Conservation (phyloP, 331 rosid species). For the Rhamnella rubrinervis region DNA sequence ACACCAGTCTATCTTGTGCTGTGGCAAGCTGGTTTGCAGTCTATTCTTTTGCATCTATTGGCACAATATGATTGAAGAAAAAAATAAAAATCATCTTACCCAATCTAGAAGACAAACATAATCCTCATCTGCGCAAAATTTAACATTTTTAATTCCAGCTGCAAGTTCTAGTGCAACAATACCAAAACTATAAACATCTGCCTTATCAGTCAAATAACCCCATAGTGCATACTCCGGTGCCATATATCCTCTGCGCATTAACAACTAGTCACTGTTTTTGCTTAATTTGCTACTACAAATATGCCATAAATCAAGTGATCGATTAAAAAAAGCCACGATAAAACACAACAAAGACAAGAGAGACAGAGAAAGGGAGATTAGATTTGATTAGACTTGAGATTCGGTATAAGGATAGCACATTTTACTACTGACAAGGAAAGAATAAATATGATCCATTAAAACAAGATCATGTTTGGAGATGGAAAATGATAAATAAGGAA, state of each 20-base stretch:
- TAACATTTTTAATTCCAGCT: slow-evolving; percentile 37
- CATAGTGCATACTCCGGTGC: slow-evolving; percentile 42
- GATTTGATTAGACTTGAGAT: too few species aligned
- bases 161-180: slow-evolving; percentile 19
- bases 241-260: slow-evolving; percentile 37
- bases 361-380: too few species aligned
- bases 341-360: neutral
- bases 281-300: too few species aligned
- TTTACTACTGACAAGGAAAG: too few species aligned
- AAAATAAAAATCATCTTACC: slow-evolving; percentile 18
- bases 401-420: too few species aligned
- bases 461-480: too few species aligned
- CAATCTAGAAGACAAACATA: slow-evolving; percentile 43
- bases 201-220: neutral
- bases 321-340: neutral
- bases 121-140: slow-evolving; percentile 28
- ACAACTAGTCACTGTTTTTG: neutral
- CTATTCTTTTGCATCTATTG: too few species aligned
- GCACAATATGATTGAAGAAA: too few species aligned
- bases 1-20: too few species aligned
- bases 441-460: neutral
- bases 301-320: neutral
- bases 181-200: too few species aligned
- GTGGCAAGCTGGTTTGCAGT: too few species aligned
- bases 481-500: too few species aligned